Percentiles rank a stretch among this genome's conserved stretches.
phyloP scores from a whole-genome alignment of 352 stramenopile species.

The Plasmopara muralis region DNA sequence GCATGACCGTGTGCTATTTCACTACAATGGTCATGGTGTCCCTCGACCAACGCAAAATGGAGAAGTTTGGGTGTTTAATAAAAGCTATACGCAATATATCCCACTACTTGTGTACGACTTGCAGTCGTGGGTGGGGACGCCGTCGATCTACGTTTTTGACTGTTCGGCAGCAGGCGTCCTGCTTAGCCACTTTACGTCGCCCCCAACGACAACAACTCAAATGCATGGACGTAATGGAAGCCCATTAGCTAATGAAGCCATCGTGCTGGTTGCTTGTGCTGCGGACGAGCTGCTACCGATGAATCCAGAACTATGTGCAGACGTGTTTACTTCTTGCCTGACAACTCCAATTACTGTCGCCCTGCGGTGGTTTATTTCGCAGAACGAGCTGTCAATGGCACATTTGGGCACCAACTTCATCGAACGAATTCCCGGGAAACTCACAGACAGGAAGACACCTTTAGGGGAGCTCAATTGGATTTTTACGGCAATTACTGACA shows the following conservation, averaged over 20 bases:
- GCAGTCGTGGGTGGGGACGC: conserved; percentile 88
- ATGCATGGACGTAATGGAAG: conserved; percentile 18
- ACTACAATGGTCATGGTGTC: conserved; percentile 99
- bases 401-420: conserved; percentile 82
- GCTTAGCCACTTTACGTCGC: conserved; percentile 89
- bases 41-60: conserved; percentile 94
- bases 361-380: conserved; percentile 96
- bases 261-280: conserved; percentile 94
- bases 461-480: conserved; percentile 99
- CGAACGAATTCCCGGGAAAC: conserved; percentile 86
- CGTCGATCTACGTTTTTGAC: conserved; percentile 97
- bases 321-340: conserved; percentile 99
- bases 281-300: conserved; percentile 94
- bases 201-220: conserved; percentile 16
- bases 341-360: conserved; percentile 98
- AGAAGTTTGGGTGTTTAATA: conserved; percentile 99
- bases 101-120: conserved; percentile 96
- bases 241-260: conserved; percentile 75
- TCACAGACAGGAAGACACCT: conserved; percentile 91
- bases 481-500: conserved; percentile 99
- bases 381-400: conserved; percentile 88
- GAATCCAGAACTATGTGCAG: conserved; percentile 95
- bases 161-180: conserved; percentile 95
- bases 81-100: conserved; percentile 99
- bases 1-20: conserved; percentile 94